Evolutionary conservation across 2,329 filamentous ascomycete genomes (phyloP), one percentile per base, ranked within the genome.

Genomic region (Botrytis deweyae): DNA sequence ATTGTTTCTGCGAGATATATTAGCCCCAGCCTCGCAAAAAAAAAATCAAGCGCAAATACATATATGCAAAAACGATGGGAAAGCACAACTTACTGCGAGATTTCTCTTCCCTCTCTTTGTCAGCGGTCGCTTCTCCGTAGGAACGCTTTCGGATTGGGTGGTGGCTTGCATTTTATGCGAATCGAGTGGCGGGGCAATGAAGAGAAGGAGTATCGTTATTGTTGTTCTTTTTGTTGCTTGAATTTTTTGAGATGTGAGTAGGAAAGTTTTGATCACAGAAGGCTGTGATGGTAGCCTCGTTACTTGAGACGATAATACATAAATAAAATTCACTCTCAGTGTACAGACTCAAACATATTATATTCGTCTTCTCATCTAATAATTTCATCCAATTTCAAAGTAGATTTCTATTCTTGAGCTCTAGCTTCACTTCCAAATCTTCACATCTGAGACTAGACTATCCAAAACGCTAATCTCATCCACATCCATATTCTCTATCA

Each of bases 191-290:
- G 55, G 10, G 14, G 29, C 16, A 33, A 59, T 7, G 29, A 3
- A 16, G 29, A 0, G 0, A 33, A 18, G 3, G 52, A 16, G 10
- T 58, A 3, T 7, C 16, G 10, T 9, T 33, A 8, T 9, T 33
- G n/a, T 20, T 58, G 6, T 29, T 58, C 0, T 49, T 49, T 0
- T 29, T 33, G 16, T 20, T 59, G n/a, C 55, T 20, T 33, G 55
- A 20, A 29, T 16, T 8, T 29, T 0, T 18, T 8, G n/a, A 33
- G 0, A 2, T 2, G 29, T 29, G 5, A 12, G 20, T 0, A 29
- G n/a, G 2, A 58, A 36, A 59, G 16, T 59, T 22, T 1, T 33
- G 16, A 22, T 20, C 10, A 33, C 29, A 0, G 10, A 33, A 59
- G 29, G 29, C 55, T 36, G 55, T 59, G 14, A 1, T 59, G 3